Conservation (phyloP, 2,329 filamentous ascomycete species). For the Cylindrodendrum hubeiense region DNA sequence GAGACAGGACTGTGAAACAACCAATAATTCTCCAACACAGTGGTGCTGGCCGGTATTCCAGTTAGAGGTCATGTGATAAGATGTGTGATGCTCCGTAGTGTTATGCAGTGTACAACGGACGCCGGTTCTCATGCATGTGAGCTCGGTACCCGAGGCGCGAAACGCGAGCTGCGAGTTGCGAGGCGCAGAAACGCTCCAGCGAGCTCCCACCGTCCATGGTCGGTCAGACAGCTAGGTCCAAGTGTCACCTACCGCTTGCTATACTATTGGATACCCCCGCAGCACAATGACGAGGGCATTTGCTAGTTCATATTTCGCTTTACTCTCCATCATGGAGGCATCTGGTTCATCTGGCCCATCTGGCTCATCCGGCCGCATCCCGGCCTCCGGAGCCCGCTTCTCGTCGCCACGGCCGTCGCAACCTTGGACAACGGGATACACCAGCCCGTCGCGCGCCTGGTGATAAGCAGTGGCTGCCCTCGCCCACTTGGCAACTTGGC, state of each 20-base stretch:
- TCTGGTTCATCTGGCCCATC: no score
- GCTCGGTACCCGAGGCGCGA: neutral
- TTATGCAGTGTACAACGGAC: neutral
- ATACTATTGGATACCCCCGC: neutral
- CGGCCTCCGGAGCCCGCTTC: conserved; percentile 39
- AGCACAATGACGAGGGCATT: neutral
- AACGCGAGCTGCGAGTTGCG: neutral
- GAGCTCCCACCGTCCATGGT: neutral
- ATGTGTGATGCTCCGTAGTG: neutral
- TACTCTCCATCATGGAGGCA: neutral
- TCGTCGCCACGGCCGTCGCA: conserved; percentile 4
- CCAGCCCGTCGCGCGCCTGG: conserved; percentile 27
- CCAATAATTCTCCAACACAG: neutral
- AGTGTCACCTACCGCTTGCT: neutral
- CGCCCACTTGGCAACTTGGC: conserved; percentile 4
- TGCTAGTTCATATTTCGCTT: neutral
- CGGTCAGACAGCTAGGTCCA: neutral
- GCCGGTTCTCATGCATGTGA: neutral
- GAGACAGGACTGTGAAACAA: neutral
- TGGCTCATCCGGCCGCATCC: conserved; percentile 20
- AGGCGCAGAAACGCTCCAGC: neutral
- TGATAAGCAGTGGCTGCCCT: conserved; percentile 2
- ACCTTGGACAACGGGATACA: conserved; percentile 26
- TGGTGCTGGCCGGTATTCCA: no score
- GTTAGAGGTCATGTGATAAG: neutral